Evolutionary conservation across 129 eudicot species (phyloP).

Genomic region (Gnaphalium uliginosum): DNA sequence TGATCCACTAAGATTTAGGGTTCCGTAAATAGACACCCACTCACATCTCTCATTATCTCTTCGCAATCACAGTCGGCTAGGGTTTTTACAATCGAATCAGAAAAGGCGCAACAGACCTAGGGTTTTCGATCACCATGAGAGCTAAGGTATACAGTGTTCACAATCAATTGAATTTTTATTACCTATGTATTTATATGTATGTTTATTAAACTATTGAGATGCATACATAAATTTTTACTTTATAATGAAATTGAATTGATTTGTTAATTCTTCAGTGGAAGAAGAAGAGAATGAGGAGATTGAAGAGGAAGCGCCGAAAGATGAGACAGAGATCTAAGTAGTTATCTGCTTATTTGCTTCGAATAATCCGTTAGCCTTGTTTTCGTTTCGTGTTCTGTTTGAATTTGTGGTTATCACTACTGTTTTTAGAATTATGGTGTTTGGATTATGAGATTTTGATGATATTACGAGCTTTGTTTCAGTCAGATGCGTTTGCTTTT

Average conservation of each 20-base stretch:
- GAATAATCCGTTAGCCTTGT: slow-evolving; percentile 4
- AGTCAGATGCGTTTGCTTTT: background rate
- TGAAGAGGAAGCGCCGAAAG: slow-evolving; percentile 72
- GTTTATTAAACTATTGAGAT: background rate
- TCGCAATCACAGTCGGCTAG: slow-evolving; percentile 29
- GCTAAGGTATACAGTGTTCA: slow-evolving; percentile 30
- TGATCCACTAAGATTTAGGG: slow-evolving; percentile 17
- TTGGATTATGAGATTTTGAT: background rate
- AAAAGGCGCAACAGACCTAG: background rate
- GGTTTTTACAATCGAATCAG: slow-evolving; percentile 24
- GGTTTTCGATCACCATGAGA: slow-evolving; percentile 37
- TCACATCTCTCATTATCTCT: background rate
- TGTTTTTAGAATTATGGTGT: background rate
- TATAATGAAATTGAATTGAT: slow-evolving; percentile 6
- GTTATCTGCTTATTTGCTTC: slow-evolving; percentile 5
- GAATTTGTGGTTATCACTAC: slow-evolving; percentile 9
- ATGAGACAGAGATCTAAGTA: slow-evolving; percentile 65
- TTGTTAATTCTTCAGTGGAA: slow-evolving; percentile 39
- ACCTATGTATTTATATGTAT: background rate
- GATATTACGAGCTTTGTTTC: background rate
- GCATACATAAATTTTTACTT: too few relatives aligned
- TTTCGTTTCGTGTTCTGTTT: background rate
- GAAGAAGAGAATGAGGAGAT: slow-evolving; percentile 63
- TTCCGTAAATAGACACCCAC: slow-evolving; percentile 27
- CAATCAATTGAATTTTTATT: background rate